Percentiles rank a stretch among this genome's conserved stretches.
Evolutionary conservation across 768 basidiomycete genomes (phyloP).

Genomic region (Tricholoma sp.): DNA sequence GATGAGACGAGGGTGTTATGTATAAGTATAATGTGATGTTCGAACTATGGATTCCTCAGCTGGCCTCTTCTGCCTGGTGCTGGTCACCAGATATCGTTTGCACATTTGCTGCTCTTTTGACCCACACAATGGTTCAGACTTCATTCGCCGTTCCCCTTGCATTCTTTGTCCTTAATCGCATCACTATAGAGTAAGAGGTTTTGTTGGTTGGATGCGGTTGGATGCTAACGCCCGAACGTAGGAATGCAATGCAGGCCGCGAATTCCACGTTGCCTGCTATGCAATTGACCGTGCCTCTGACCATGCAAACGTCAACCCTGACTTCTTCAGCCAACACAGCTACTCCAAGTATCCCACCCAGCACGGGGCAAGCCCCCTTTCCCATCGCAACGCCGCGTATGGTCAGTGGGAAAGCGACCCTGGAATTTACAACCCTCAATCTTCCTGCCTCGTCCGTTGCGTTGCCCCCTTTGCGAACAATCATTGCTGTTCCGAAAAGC

Average conservation of each 20-base stretch:
- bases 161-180: slow-evolving; percentile 25
- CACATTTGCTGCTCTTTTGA: no score
- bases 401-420: not conserved
- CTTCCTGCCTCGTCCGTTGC: not conserved
- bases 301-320: not conserved
- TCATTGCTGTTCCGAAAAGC: no score
- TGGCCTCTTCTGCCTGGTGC: slow-evolving; percentile 33
- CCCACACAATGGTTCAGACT: slow-evolving; percentile 30
- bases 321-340: not conserved
- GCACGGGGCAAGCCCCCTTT: not conserved
- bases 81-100: slow-evolving; percentile 27
- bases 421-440: not conserved
- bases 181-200: slow-evolving; percentile 22
- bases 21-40: not conserved
- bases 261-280: not conserved
- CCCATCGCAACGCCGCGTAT: not conserved
- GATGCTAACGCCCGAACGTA: not conserved
- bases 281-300: not conserved
- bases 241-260: not conserved
- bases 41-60: slow-evolving; percentile 20
- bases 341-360: not conserved
- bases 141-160: slow-evolving; percentile 27
- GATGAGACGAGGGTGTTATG: not conserved
- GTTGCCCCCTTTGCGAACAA: not conserved
- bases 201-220: not conserved